These are phyloP conservation scores for Platanus orientalis DNA, from an alignment of 164 flowering plant genomes.

Conservation along the genomic window DNA sequence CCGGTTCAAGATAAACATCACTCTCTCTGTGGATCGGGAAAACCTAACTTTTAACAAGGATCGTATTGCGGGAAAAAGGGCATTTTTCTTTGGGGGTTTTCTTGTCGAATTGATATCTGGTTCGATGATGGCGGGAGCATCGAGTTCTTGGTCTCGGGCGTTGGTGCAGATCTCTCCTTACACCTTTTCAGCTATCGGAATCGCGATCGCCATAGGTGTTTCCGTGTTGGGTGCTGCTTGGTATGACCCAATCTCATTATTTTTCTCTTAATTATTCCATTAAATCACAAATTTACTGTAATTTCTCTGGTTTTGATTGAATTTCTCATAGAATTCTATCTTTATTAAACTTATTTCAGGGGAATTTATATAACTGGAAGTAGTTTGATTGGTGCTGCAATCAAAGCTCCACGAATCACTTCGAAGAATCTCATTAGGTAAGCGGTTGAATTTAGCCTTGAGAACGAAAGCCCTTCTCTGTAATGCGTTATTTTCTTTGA, in stretches of 20 bases:
- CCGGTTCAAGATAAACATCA: too few species aligned
- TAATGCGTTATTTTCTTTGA: too few species aligned
- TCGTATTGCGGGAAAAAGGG: too few species aligned
- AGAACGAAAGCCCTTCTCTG: too few species aligned
- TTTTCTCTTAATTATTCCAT: not conserved
- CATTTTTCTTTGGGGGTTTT: too few species aligned
- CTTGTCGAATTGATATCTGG: not conserved
- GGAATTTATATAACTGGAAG: constrained; percentile 77
- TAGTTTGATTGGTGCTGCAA: constrained; percentile 99
- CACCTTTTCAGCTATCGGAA: constrained; percentile 87
- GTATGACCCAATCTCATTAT: constrained; percentile 25
- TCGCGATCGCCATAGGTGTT: constrained; percentile 90
- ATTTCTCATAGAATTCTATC: too few species aligned
- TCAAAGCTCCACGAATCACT: constrained; percentile 95
- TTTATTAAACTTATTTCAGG: constrained; percentile 32
- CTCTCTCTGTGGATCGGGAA: too few species aligned
- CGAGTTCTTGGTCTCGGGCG: constrained; percentile 48
- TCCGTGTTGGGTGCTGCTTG: constrained; percentile 99
- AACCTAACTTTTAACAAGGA: too few species aligned
- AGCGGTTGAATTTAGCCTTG: not conserved
- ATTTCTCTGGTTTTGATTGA: not conserved
- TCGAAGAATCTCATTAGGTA: constrained; percentile 97
- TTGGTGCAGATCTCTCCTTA: constrained; percentile 85
- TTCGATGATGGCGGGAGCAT: not conserved
- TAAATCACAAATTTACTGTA: constrained; percentile 1